Conservation (phyloP, 768 basidiomycete genomes). For the Russula olivacea region DNA sequence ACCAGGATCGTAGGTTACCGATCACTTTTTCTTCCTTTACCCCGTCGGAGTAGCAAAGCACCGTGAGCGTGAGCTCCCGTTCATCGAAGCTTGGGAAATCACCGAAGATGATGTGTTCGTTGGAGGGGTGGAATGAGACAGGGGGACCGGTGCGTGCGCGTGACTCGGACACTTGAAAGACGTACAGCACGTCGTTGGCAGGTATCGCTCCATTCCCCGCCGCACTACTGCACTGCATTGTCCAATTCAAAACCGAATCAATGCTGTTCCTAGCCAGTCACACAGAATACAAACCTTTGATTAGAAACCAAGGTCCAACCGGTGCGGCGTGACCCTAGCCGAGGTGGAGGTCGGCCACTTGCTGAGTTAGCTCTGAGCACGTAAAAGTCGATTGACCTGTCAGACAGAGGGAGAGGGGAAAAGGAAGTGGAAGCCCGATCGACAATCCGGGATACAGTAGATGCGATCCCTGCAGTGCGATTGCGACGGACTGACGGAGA, state of each 20-base stretch:
- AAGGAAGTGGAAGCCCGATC: slow-evolving; percentile 11
- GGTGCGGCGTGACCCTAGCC: background rate
- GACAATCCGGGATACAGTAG: slow-evolving; percentile 14
- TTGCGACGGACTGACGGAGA: slow-evolving; percentile 8
- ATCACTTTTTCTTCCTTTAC: background rate
- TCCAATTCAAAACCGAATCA: no score
- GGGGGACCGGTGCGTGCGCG: background rate
- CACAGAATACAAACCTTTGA: no score
- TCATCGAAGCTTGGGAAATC: slow-evolving; percentile 15
- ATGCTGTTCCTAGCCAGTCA: background rate
- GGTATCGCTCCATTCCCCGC: background rate
- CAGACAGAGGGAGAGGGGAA: background rate
- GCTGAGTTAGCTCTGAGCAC: background rate
- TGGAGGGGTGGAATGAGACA: background rate
- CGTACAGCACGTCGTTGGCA: background rate
- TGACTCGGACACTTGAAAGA: background rate
- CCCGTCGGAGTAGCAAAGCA: background rate
- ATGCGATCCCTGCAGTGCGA: slow-evolving; percentile 19
- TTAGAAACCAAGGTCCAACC: background rate
- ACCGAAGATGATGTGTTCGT: background rate
- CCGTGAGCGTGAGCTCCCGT: background rate
- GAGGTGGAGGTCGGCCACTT: background rate
- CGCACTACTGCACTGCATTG: background rate
- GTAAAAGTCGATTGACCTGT: slow-evolving; percentile 15
- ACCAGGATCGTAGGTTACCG: slow-evolving; percentile 1